Evolutionary conservation across 768 basidiomycete genomes (phyloP).

Genomic region (Pulveroboletus ravenelii): DNA sequence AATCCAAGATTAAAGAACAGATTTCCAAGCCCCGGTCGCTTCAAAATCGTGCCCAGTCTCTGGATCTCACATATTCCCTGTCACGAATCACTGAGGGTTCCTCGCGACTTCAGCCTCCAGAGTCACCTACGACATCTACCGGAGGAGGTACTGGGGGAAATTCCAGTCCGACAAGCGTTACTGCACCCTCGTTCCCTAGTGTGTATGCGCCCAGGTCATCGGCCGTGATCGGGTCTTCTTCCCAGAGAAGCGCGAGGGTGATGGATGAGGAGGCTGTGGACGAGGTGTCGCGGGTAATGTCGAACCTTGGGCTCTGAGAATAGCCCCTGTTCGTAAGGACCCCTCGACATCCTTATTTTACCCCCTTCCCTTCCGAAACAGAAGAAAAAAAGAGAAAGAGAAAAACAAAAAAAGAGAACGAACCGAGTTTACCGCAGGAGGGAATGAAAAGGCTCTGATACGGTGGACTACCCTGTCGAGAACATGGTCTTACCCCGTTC

Average conservation of each 20-base stretch:
- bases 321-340: constrained; percentile 12
- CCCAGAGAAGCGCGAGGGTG: constrained; percentile 37
- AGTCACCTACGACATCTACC: constrained; percentile 76
- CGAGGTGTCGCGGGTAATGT: constrained; percentile 74
- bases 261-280: constrained; percentile 57
- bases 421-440: constrained; percentile 7
- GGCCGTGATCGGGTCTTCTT: constrained; percentile 41
- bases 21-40: constrained; percentile 72
- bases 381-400: not conserved
- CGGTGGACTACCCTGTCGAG: constrained; percentile 19
- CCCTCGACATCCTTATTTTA: constrained; percentile 6
- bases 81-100: constrained; percentile 73
- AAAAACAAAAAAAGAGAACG: not conserved
- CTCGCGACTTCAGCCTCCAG: constrained; percentile 59
- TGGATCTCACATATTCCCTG: constrained; percentile 81
- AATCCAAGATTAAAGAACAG: constrained; percentile 80
- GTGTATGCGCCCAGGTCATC: constrained; percentile 68
- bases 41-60: constrained; percentile 83
- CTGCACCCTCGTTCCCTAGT: constrained; percentile 79
- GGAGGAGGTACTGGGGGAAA: constrained; percentile 68
- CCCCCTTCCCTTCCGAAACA: constrained; percentile 6
- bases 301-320: constrained; percentile 60
- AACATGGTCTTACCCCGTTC: constrained; percentile 18
- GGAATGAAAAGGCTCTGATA: constrained; percentile 1
- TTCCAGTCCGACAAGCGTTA: constrained; percentile 74